Conservation (phyloP, 1,284 basidiomycete genomes). For the Boletellus sp. region DNA sequence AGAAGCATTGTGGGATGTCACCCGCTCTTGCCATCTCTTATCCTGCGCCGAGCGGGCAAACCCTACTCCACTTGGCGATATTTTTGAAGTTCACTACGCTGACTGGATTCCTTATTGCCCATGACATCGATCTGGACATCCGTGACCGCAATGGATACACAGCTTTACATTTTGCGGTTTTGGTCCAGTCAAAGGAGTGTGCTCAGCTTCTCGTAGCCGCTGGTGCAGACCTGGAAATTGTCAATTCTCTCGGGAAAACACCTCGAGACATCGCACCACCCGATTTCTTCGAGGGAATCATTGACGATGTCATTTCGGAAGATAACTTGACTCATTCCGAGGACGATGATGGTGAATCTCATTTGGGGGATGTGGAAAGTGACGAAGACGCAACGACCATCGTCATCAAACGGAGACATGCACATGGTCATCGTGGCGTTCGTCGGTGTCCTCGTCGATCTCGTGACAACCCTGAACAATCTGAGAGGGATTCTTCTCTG, state of each 20-base stretch:
- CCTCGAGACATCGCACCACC: conserved; percentile 72
- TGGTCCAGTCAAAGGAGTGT: conserved; percentile 66
- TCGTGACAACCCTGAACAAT: conserved; percentile 26
- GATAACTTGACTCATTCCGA: conserved; percentile 27
- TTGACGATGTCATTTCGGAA: conserved; percentile 31
- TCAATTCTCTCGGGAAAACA: conserved; percentile 75
- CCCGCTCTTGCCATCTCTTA: conserved; percentile 56
- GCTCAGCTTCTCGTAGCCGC: conserved; percentile 67
- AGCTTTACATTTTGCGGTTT: conserved; percentile 82
- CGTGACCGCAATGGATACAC: conserved; percentile 92
- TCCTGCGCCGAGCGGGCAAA: conserved; percentile 69
- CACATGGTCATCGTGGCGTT: conserved; percentile 31
- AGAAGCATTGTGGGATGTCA: conserved; percentile 39
- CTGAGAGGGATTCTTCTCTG: conserved; percentile 18
- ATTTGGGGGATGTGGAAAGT: conserved; percentile 67
- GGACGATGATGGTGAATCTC: conserved; percentile 59
- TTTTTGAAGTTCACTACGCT: conserved; percentile 79
- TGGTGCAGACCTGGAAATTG: conserved; percentile 78
- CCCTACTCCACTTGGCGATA: conserved; percentile 83
- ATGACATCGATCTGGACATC: conserved; percentile 76
- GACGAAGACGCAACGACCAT: conserved; percentile 47
- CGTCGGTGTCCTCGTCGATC: conserved; percentile 32
- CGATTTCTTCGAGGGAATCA: conserved; percentile 52
- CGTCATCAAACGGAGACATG: conserved; percentile 27
- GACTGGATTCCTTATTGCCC: conserved; percentile 68